These are phyloP conservation scores for Epichloe aotearoae DNA, from an alignment of 2,329 filamentous ascomycete genomes.

Conservation along the genomic window DNA sequence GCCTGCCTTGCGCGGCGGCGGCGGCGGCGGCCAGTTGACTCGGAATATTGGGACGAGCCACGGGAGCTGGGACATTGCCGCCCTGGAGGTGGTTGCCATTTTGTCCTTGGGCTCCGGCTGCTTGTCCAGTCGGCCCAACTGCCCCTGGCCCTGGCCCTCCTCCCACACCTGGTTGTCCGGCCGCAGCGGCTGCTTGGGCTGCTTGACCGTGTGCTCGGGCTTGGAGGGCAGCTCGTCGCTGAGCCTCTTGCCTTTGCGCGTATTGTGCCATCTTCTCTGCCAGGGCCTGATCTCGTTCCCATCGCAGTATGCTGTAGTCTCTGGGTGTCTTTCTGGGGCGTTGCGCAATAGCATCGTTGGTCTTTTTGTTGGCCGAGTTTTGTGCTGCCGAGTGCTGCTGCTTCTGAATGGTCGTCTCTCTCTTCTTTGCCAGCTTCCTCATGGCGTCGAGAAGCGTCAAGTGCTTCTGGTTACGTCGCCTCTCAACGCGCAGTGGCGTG, in stretches of 20 bases:
- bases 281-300: constrained; percentile 65
- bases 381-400: constrained; percentile 71
- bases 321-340: constrained; percentile 61
- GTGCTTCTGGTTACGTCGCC: constrained; percentile 74
- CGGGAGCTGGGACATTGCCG: constrained; percentile 15
- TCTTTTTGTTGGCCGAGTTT: constrained; percentile 70
- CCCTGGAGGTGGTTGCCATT: constrained; percentile 16
- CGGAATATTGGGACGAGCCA: constrained; percentile 25
- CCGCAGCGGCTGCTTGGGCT: constrained; percentile 31
- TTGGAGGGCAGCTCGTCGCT: constrained; percentile 37
- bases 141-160: constrained; percentile 18
- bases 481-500: constrained; percentile 71
- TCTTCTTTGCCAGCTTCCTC: constrained; percentile 89
- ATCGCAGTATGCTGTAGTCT: constrained; percentile 81
- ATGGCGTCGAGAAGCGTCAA: constrained; percentile 85
- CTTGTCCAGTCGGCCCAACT: background rate
- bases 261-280: constrained; percentile 45
- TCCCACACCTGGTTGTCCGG: constrained; percentile 12
- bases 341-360: constrained; percentile 47
- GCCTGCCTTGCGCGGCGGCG: constrained; percentile 29
- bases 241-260: constrained; percentile 45
- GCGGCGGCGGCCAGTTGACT: constrained; percentile 32
- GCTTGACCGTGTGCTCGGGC: constrained; percentile 32
- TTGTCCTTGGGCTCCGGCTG: constrained; percentile 15
- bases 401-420: constrained; percentile 75